A percentile compares a stretch with the other conserved stretches of the same genome.
Conservation (phyloP, 768 basidiomycete genomes). For the Lentinula boryana region DNA sequence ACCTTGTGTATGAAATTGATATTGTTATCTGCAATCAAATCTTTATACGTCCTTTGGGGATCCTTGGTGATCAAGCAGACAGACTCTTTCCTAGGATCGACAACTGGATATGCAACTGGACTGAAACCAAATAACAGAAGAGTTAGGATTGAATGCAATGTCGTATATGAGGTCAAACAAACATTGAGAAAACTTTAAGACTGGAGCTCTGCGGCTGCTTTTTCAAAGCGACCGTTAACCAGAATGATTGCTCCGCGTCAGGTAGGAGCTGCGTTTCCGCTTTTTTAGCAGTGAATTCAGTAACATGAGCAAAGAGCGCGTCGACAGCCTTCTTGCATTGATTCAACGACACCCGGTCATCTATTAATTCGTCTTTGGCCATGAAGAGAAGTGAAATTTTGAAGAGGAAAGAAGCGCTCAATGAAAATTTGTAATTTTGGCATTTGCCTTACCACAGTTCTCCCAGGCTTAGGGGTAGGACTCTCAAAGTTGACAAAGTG, state of each 20-base stretch:
- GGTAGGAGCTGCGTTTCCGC: slow-evolving; percentile 72
- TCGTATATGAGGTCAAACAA: slow-evolving; percentile 32
- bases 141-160: background rate
- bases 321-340: slow-evolving; percentile 79
- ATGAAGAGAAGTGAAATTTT: slow-evolving; percentile 20
- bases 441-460: background rate
- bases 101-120: slow-evolving; percentile 75
- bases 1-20: slow-evolving; percentile 91
- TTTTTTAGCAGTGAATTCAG: slow-evolving; percentile 54
- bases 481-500: no score
- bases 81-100: slow-evolving; percentile 74
- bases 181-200: slow-evolving; percentile 85
- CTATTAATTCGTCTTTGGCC: slow-evolving; percentile 53
- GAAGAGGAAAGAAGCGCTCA: background rate
- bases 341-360: slow-evolving; percentile 56
- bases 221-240: slow-evolving; percentile 87
- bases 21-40: slow-evolving; percentile 68
- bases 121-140: slow-evolving; percentile 17
- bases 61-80: slow-evolving; percentile 94
- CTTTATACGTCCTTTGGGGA: slow-evolving; percentile 95
- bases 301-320: slow-evolving; percentile 69
- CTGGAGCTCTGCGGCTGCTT: slow-evolving; percentile 67
- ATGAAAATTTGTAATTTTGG: background rate
- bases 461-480: no score
- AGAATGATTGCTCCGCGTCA: slow-evolving; percentile 79